Evolutionary conservation across 2,329 filamentous ascomycete species (phyloP), one percentile per base, ranked within the genome.

Genomic region (Blumeriella jaapii): DNA sequence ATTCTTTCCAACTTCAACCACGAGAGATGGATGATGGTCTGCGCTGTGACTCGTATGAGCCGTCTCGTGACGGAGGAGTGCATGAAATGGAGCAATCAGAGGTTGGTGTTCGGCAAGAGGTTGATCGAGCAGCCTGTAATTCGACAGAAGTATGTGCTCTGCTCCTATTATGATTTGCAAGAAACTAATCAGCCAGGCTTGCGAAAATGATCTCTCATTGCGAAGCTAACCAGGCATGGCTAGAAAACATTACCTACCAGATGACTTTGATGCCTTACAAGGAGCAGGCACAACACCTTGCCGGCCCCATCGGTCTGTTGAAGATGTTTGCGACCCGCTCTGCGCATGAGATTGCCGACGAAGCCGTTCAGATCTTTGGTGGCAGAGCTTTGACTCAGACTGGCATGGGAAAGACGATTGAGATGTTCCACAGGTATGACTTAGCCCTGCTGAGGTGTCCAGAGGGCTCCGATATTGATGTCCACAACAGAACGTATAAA

Each of bases 1-100:
- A 84, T 93, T 53, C 68, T 91, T 54, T 75, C 71, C 61, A 93
- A 93, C 62, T 93, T 93, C 64, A 91, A 91, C 66, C 82, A 91
- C 61, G 82, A 86, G 62, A 71, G 82, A 19, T 85, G 80, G 69
- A 78, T 71, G 60, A 84, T 87, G 79, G 65, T 67, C 38, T 77
- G 73, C 47, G 74, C 62, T 32, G 73, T 77, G 3, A 67, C 78
- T 40, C 75, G 81, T 32, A 67, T 70, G 59, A 74, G 68, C 35
- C 71, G 82, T 43, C 69, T 69, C 1, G 71, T 89, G 10, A 76
- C 84, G 9, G 83, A 93, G 57, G 84, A 93, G 55, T 89, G 77
- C 51, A 63, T 93, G 44, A 91, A 91, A 58, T 94, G 86, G 85
- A 69, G 77, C 19, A 84, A 91, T 62, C 86, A 93, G 61, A 77